Base-by-base conservation (phyloP, 345 rosid species). In the Brassica incana region DNA sequence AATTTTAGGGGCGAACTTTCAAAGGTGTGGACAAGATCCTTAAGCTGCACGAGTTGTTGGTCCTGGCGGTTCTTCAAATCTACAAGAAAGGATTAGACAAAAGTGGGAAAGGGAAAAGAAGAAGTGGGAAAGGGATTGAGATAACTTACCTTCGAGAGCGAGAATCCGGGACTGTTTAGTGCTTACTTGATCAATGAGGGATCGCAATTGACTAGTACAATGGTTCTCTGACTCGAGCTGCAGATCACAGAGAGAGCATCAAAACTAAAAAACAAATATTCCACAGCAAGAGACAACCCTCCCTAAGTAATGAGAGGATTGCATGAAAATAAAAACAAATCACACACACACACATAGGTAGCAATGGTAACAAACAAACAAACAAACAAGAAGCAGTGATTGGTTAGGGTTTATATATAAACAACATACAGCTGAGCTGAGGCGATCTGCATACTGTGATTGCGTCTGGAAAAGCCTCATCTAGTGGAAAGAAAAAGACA, bases 171-270 rank as follows among this genome's bases (percentile, higher is more conserved):
- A 86, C 69, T 92, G 98, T 71, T 88, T 95, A 15, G 74, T 80
- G 84, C 97, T 92, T 14, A 90, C 90, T 83, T 93, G 92, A 83
- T 95, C 98, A 43, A 90, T 90, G 6, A 95, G 86, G 7, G 85
- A 64, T 40, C 89, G 87, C 90, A 83, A 84, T 88, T 93, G 93
- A 83, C 87, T 86, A 2, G 97, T 85, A 73, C 97, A 93, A 67
- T 85, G 91, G 78, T 81, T 89, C 84, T 95, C 97, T 0, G 97
- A 85, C 74, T 95, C 98, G 77, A 95, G 75, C 97, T 95, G 81
- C 71, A 16, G 61, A 12, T 45, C 54, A 45, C 14, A 50, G 5
- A 14, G 2, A 50, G 15, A 50, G 18, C 16, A 45, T 45, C n/a
- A 43, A 3, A 43, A 43, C 50, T 43, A 14, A 43, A 43, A 45